Percentiles rank a stretch among this genome's conserved stretches.
Conservation (phyloP, 2,329 filamentous ascomycete genomes). For the Aspergillaceae sp. region DNA sequence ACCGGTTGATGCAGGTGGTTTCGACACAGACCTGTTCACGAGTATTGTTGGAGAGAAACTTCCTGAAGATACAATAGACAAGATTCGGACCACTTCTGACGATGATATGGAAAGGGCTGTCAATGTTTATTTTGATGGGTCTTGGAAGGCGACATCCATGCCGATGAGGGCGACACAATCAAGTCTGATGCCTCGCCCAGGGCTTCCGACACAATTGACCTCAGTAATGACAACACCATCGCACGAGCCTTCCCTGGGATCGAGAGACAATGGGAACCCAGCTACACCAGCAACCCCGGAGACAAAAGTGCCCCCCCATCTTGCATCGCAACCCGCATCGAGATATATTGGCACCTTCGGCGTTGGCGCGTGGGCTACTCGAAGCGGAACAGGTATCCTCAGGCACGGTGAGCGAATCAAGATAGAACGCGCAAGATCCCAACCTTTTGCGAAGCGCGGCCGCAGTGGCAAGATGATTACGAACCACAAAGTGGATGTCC, state of each 20-base stretch:
- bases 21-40: slow-evolving; percentile 48
- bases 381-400: slow-evolving; percentile 66
- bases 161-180: slow-evolving; percentile 5
- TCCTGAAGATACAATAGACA: slow-evolving; percentile 35
- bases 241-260: background rate
- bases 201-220: background rate
- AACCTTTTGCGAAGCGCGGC: slow-evolving; percentile 45
- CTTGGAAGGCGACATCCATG: slow-evolving; percentile 41
- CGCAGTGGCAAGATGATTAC: slow-evolving; percentile 37
- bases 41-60: slow-evolving; percentile 51
- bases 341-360: slow-evolving; percentile 90
- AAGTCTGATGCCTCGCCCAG: slow-evolving; percentile 6
- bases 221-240: slow-evolving; percentile 2
- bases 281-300: background rate
- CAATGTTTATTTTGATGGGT: slow-evolving; percentile 57
- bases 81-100: slow-evolving; percentile 42
- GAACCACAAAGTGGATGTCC: slow-evolving; percentile 66
- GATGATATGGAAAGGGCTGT: slow-evolving; percentile 53
- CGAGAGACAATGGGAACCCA: background rate
- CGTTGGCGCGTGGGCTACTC: slow-evolving; percentile 82
- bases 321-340: slow-evolving; percentile 37
- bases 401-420: slow-evolving; percentile 73
- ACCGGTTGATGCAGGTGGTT: slow-evolving; percentile 26
- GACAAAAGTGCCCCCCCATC: slow-evolving; percentile 6
- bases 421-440: slow-evolving; percentile 77